Conservation (phyloP, 148 eudicot species). For the Fagopyrum tataricum region DNA sequence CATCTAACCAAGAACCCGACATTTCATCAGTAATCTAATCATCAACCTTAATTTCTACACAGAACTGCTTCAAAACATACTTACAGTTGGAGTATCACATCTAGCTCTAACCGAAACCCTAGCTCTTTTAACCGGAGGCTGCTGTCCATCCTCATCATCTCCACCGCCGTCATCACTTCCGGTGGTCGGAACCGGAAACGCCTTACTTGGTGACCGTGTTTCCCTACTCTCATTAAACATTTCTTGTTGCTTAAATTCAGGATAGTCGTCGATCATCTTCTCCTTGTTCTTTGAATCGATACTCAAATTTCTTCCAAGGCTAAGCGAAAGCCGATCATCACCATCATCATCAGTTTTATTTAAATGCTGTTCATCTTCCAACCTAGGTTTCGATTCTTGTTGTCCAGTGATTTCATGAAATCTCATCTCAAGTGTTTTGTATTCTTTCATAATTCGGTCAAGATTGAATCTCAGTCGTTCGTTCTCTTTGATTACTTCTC, state of each 20-base stretch:
- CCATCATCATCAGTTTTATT: not conserved
- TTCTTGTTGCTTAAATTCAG: not conserved
- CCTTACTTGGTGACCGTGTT: slow-evolving; percentile 38
- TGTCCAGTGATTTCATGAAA: slow-evolving; percentile 32
- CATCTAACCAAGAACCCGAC: slow-evolving; percentile 24
- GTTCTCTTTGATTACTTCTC: slow-evolving; percentile 70
- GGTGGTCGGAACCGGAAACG: slow-evolving; percentile 20
- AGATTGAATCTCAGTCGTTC: slow-evolving; percentile 49
- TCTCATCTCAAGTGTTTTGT: slow-evolving; percentile 48
- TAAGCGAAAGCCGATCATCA: slow-evolving; percentile 18
- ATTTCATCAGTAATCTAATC: not conserved
- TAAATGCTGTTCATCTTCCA: not conserved
- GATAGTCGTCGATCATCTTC: not conserved
- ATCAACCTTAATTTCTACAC: not conserved
- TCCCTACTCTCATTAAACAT: slow-evolving; percentile 18
- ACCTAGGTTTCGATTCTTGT: slow-evolving; percentile 13
- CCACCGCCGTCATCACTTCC: slow-evolving; percentile 20
- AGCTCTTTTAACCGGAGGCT: slow-evolving; percentile 43
- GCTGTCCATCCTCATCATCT: slow-evolving; percentile 17
- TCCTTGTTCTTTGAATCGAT: slow-evolving; percentile 1
- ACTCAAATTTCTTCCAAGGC: slow-evolving; percentile 1
- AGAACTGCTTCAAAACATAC: slow-evolving; percentile 14
- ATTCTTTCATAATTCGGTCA: slow-evolving; percentile 48
- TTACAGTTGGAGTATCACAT: slow-evolving; percentile 73
- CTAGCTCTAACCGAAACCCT: slow-evolving; percentile 82